A percentile compares a stretch with the other conserved stretches of the same genome.
These are phyloP conservation scores for Mucor racemosus DNA, from an alignment of 371 early-diverging fungal genomes.

Conservation along the genomic window DNA sequence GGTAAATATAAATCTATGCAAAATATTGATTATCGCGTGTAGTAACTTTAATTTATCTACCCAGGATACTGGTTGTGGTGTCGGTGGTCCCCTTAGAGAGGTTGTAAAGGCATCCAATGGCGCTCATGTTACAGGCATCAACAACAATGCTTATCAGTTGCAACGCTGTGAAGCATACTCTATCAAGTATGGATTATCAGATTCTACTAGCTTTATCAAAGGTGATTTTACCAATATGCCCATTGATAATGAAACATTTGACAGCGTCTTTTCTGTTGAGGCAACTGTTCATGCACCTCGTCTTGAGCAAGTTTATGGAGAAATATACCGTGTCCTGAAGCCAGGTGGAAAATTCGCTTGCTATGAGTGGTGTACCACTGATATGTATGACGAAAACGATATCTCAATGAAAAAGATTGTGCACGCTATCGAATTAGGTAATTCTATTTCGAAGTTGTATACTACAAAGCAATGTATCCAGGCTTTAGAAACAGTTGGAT, in stretches of 20 bases:
- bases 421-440: slow-evolving; percentile 78
- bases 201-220: slow-evolving; percentile 59
- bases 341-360: slow-evolving; percentile 74
- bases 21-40: too few relatives aligned
- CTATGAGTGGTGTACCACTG: slow-evolving; percentile 84
- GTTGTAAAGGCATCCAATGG: slow-evolving; percentile 75
- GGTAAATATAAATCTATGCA: slow-evolving; percentile 32
- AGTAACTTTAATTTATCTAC: too few relatives aligned
- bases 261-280: slow-evolving; percentile 79
- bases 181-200: slow-evolving; percentile 57
- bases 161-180: slow-evolving; percentile 72
- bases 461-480: slow-evolving; percentile 62
- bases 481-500: slow-evolving; percentile 73
- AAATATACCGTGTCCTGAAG: slow-evolving; percentile 79
- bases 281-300: slow-evolving; percentile 76
- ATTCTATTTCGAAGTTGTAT: slow-evolving; percentile 78
- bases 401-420: slow-evolving; percentile 68
- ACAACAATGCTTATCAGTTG: slow-evolving; percentile 87
- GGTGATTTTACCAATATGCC: slow-evolving; percentile 84
- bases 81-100: slow-evolving; percentile 82
- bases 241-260: slow-evolving; percentile 64
- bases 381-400: slow-evolving; percentile 68
- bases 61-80: slow-evolving; percentile 81
- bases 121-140: slow-evolving; percentile 74
- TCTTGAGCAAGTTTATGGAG: slow-evolving; percentile 71